phyloP scores from a whole-genome alignment of 169 alveolate species.

The Eimeria tenella region DNA sequence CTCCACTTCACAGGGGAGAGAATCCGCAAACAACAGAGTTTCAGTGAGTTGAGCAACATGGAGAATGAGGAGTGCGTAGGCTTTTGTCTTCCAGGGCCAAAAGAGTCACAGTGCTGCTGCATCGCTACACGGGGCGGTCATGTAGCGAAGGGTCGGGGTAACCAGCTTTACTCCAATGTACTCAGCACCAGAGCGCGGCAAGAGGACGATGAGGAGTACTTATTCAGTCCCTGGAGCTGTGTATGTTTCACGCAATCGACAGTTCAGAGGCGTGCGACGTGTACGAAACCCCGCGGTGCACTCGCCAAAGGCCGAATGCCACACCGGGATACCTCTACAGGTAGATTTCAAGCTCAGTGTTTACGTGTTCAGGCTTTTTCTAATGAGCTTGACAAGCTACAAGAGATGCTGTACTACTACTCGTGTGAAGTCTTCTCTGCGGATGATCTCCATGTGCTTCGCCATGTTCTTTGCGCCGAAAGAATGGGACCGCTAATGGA shows the following conservation, averaged over 20 bases:
- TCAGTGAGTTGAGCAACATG: neutral
- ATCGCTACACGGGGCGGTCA: neutral
- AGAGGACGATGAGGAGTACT: neutral
- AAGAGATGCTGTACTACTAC: neutral
- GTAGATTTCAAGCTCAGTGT: neutral
- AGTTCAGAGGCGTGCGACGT: neutral
- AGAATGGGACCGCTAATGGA: slow-evolving; percentile 21
- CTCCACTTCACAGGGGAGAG: neutral
- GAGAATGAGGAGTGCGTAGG: neutral
- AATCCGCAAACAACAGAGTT: neutral
- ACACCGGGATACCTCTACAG: neutral
- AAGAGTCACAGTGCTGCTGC: neutral
- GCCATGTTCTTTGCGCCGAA: slow-evolving; percentile 41
- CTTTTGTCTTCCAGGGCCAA: neutral
- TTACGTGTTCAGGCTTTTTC: slow-evolving; percentile 1
- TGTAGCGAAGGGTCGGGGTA: neutral
- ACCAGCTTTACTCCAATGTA: neutral
- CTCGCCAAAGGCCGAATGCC: neutral
- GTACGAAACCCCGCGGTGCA: neutral
- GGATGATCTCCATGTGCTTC: slow-evolving; percentile 5
- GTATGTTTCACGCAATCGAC: neutral
- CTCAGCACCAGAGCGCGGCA: neutral
- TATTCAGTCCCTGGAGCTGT: neutral
- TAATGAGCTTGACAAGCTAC: neutral
- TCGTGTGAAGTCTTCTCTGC: slow-evolving; percentile 4